Evolutionary conservation across 306 rosid species (phyloP), one percentile per base, ranked within the genome.

Genomic region (Heteromeles arbutifolia): DNA sequence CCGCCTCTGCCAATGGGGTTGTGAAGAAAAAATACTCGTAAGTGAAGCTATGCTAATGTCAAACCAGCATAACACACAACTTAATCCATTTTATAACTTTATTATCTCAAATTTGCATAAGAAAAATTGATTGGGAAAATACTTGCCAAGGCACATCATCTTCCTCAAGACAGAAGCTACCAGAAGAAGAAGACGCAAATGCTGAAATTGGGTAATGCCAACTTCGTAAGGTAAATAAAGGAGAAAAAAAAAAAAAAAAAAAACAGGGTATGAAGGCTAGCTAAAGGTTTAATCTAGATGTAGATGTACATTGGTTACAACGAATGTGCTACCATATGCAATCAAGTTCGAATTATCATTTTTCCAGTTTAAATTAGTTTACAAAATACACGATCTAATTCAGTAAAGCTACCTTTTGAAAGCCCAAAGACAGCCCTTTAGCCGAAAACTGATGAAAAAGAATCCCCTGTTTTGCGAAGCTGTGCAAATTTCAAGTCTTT

Each of bases 401-500:
- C 3, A 39, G 3, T 39, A 4, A 39, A 39, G 10, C 43, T 0
- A 39, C 43, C 11, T 39, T 39, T 8, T 39, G 43, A 39, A 52
- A 52, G 10, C 21, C 57, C 57, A 52, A 18, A 2, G 57, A 15
- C 9, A 52, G 10, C 57, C 39, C 39, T 34, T 6, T 6, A 34
- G 39, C 39, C 2, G 6, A 1, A 34, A 52, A 8, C 43, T 8
- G 43, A 39, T 39, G 43, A 39, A 39, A 37, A 8, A 39, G 11
- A 39, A 8, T 8, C 0, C 11, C 43, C 11, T 0, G 6, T 39
- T 39, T 39, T 39, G 43, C 43, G 57, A 52, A 52, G 21, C 57
- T 15, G 57, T 52, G 8, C 84, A 77, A 89, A 91, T 82, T 7
- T 85, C 90, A 82, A 87, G 85, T 29, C 88, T 84, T 14, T 84